These are phyloP conservation scores for Plasmodium inui DNA, from an alignment of 169 alveolate species.

Conservation along the genomic window DNA sequence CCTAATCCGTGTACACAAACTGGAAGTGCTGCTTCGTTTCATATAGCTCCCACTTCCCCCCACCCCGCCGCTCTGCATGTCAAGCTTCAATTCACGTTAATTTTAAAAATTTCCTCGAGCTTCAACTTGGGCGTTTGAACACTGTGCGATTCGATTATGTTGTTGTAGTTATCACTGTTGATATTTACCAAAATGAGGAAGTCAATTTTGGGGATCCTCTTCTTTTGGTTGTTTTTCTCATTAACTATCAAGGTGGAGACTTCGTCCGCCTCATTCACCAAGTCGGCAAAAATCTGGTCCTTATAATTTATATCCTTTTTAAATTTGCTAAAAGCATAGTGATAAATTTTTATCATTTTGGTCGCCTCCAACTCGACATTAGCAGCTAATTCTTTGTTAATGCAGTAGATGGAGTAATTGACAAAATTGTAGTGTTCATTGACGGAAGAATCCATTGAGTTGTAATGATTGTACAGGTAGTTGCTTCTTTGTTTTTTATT, in stretches of 20 bases:
- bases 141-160: conserved; percentile 53
- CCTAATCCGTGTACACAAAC: neutral
- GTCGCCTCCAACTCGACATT: conserved; percentile 66
- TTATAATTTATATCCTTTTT: conserved; percentile 43
- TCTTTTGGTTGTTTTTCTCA: conserved; percentile 39
- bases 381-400: conserved; percentile 66
- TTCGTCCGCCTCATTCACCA: conserved; percentile 61
- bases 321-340: conserved; percentile 31
- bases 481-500: conserved; percentile 11
- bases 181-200: conserved; percentile 36
- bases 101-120: conserved; percentile 67
- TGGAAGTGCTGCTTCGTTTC: neutral
- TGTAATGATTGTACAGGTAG: conserved; percentile 38
- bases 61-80: neutral
- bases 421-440: conserved; percentile 61
- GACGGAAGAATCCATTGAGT: conserved; percentile 30
- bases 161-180: conserved; percentile 59
- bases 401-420: conserved; percentile 52
- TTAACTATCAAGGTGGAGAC: conserved; percentile 33
- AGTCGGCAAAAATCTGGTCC: conserved; percentile 46
- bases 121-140: conserved; percentile 64
- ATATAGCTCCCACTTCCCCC: neutral
- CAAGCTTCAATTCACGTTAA: conserved; percentile 11
- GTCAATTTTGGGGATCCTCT: conserved; percentile 50
- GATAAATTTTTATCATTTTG: conserved; percentile 63